phyloP scores from a whole-genome alignment of 768 basidiomycete species.

The Suillus placidus region DNA sequence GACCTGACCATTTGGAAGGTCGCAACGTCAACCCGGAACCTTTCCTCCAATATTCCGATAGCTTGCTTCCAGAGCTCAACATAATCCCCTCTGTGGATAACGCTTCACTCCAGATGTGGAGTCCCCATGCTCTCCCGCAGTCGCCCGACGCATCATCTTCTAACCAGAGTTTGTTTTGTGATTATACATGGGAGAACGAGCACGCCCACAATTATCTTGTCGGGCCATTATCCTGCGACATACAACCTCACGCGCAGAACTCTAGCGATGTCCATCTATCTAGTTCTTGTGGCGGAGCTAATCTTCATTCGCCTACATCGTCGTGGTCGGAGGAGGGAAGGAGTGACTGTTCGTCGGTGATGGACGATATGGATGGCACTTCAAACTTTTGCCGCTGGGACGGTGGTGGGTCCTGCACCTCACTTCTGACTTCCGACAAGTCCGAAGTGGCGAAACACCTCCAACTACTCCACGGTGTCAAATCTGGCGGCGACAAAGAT shows the following conservation, averaged over 20 bases:
- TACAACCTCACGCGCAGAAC: neutral
- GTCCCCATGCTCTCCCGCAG: neutral
- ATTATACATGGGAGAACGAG: neutral
- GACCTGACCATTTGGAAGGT: neutral
- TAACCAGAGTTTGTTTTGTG: neutral
- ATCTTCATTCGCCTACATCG: neutral
- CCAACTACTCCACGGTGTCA: neutral
- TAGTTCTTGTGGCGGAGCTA: neutral
- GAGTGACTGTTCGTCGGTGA: too few species aligned
- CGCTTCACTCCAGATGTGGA: neutral
- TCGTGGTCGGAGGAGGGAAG: neutral
- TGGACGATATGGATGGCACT: neutral
- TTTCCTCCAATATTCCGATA: too few species aligned
- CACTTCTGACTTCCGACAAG: neutral
- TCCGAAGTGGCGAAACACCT: conserved; percentile 3
- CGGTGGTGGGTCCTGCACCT: too few species aligned
- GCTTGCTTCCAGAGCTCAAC: too few species aligned
- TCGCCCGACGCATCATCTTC: neutral
- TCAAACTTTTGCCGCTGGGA: neutral
- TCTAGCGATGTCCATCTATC: too few species aligned
- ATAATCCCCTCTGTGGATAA: neutral
- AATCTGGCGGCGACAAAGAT: conserved; percentile 15
- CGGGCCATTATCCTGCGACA: too few species aligned
- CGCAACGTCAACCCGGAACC: neutral
- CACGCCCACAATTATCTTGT: too few species aligned